phyloP scores from a whole-genome alignment of 139 green algal genomes.

The Trebouxia sp. region DNA sequence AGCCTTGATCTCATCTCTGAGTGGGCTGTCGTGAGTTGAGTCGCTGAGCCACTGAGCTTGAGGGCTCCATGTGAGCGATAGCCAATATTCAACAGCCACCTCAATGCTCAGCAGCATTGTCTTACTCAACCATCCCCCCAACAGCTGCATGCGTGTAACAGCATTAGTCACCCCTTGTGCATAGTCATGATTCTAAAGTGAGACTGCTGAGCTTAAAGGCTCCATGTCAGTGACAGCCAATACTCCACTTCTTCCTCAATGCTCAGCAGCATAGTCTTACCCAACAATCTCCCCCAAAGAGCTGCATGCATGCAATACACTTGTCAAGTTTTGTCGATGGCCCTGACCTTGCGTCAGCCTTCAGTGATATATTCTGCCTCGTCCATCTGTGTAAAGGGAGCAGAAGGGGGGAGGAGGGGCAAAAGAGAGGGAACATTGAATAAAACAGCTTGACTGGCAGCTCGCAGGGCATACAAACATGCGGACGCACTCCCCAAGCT shows the following conservation, averaged over 20 bases:
- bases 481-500: too few species aligned
- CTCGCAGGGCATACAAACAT: too few species aligned
- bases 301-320: not conserved
- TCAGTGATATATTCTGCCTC: too few species aligned
- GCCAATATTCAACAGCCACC: slow-evolving; percentile 76
- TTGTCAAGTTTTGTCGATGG: too few species aligned
- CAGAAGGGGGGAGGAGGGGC: too few species aligned
- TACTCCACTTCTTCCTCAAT: slow-evolving; percentile 74
- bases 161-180: too few species aligned
- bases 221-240: slow-evolving; percentile 65
- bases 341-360: too few species aligned
- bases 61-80: slow-evolving; percentile 60
- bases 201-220: slow-evolving; percentile 55
- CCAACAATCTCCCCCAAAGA: slow-evolving; percentile 39
- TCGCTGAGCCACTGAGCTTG: slow-evolving; percentile 56
- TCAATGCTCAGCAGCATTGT: slow-evolving; percentile 67
- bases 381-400: too few species aligned
- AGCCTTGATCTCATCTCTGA: slow-evolving; percentile 31
- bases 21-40: not conserved
- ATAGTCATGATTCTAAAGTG: too few species aligned
- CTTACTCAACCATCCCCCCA: slow-evolving; percentile 39
- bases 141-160: slow-evolving; percentile 25
- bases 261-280: slow-evolving; percentile 49
- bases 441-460: too few species aligned
- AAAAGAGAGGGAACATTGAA: too few species aligned